Evolutionary conservation across 306 rosid genomes (phyloP), one percentile per base, ranked within the genome.

Genomic region (Crataegus laevigata): DNA sequence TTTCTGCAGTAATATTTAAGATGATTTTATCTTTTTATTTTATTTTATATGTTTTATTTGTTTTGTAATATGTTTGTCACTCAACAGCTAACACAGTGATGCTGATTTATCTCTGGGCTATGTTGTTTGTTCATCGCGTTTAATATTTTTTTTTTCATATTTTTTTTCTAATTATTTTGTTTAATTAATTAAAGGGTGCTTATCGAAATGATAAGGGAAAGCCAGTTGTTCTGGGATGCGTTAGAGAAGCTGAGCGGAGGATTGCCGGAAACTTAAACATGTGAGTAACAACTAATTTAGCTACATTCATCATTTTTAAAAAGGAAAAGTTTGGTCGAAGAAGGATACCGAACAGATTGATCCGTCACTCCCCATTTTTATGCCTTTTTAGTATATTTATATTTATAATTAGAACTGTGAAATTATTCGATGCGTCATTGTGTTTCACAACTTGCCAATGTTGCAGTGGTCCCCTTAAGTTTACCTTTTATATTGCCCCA

Each of bases 201-300:
- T 94, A 94, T 83, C 98, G 96, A 5, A 92, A 94, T 66, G 98
- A 94, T 74, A 85, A 86, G 4, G 98, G 98, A 79, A 91, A 85
- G 71, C 97, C 98, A 0, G 97, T 94, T 82, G 98, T 94, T 77
- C 88, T 94, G 25, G 88, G 87, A 32, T 90, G 96, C 72, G 98
- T 94, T 69, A 84, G 97, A 79, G 96, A 91, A 86, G 96, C 97
- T n/a, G 98, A 94, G 88, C 85, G 87, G 76, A 89, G 89, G 74
- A 81, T 94, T 62, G 94, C 96, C 8, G 98, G 96, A 78, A 87
- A 51, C 55, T 78, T 81, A 76, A 88, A 82, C 81, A 94, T 94
- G 98, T 91, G 38, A 34, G 38, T 34, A 34, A 8, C 38, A 34
- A 6, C 38, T 34, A 34, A 34, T 34, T 34, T 34, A 34, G 38